Conservation (phyloP, 192 early-diverging fungal genomes). For the Podila clonocystis region DNA sequence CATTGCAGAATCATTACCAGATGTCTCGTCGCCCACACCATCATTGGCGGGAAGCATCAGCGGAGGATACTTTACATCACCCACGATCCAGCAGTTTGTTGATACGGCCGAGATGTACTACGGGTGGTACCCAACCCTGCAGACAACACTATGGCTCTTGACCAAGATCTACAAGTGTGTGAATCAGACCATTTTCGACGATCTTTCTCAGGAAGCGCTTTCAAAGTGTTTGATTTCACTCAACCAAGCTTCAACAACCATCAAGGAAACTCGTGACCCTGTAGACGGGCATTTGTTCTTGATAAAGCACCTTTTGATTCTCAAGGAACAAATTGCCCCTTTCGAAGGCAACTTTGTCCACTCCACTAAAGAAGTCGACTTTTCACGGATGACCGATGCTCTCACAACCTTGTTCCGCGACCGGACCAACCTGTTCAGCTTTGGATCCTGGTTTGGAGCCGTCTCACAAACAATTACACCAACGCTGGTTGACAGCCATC, state of each 20-base stretch:
- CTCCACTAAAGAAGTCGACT: slow-evolving; percentile 74
- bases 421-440: slow-evolving; percentile 40
- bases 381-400: slow-evolving; percentile 66
- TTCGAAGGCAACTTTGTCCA: slow-evolving; percentile 84
- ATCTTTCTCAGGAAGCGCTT: slow-evolving; percentile 87
- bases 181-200: slow-evolving; percentile 80
- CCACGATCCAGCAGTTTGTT: slow-evolving; percentile 37
- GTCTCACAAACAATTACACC: slow-evolving; percentile 56
- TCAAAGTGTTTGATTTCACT: slow-evolving; percentile 73
- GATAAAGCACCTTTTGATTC: slow-evolving; percentile 87
- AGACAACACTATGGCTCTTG: slow-evolving; percentile 82
- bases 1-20: slow-evolving; percentile 40
- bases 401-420: slow-evolving; percentile 34
- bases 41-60: slow-evolving; percentile 42
- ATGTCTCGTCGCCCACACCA: slow-evolving; percentile 46
- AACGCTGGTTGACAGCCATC: slow-evolving; percentile 56
- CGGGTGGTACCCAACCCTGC: slow-evolving; percentile 86
- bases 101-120: slow-evolving; percentile 49
- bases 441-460: slow-evolving; percentile 49
- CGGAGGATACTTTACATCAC: slow-evolving; percentile 34
- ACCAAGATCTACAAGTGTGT: slow-evolving; percentile 83
- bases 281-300: slow-evolving; percentile 83
- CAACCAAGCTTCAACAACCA: slow-evolving; percentile 13
- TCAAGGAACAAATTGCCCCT: slow-evolving; percentile 82
- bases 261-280: slow-evolving; percentile 55